Evolutionary conservation across 148 eudicot species (phyloP), one percentile per base, ranked within the genome.

Genomic region (Dianthus caryophyllus): DNA sequence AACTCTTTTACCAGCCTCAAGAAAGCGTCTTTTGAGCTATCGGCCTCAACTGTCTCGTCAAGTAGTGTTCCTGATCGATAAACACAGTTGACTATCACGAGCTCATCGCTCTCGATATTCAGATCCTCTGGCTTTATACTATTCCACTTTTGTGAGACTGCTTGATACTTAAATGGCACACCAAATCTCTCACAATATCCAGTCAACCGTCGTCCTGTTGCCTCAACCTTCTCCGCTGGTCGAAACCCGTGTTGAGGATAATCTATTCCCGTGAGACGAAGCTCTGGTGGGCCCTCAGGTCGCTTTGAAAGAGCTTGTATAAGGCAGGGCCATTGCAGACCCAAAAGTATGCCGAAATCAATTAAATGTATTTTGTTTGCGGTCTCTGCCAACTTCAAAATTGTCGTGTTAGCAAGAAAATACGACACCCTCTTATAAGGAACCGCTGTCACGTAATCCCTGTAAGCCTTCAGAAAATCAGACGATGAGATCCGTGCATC

Each of bases 1-100:
- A 85, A 49, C 39, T 72, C 53, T 68, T 72, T 78, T 25, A 82
- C 62, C 41, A 85, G 55, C 44, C 56, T 76, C 46, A 85, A 73
- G 65, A 85, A 83, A 0, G 64, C 67, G 71, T 85, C 89, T 65
- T 79, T 78, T 59, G 85, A 84, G 67, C 83, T 77, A 22, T 76
- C 74, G 24, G 17, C 80, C 55, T 61, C 71, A 2, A 78, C 68
- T 29, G 84, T 83, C 41, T 83, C 87, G 49, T 83, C 87, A 26
- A 76, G 78, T 31, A 83, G 39, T 2, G 79, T 62, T 10, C 68
- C 77, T 20, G 84, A 73, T 9, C 81, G 76, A 54, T 58, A 73
- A 67, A 71, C 30, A 67, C 84, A 75, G 36, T 80, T 83, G 61
- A 83, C 84, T 33, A 83, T 67, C 16, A 83, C 74, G 33, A 83